Evolutionary conservation across 257 asterid genomes (phyloP), one percentile per base, ranked within the genome.

Genomic region (Scutellaria barbata): DNA sequence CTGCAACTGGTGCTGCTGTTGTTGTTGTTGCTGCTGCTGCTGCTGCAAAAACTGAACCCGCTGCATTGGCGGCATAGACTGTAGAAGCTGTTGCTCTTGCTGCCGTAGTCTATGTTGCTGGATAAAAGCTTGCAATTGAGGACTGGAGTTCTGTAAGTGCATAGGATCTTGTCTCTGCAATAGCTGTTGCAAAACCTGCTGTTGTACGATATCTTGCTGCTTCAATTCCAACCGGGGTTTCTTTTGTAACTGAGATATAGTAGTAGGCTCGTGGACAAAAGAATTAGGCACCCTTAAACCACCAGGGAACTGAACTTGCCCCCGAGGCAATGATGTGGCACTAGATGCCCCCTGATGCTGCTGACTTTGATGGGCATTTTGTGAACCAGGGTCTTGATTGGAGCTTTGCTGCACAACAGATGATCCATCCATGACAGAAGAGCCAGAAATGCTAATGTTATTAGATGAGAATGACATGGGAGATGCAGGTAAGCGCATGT

Each of bases 401-500:
- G 92, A 77, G 83, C 80, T 86, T 73, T 85, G 97, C 50, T 87
- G 97, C 66, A 81, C 85, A 60, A 83, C 84, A 63, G 97, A 81
- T 42, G 98, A 84, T 42, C 94, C 96, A 71, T 94, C 97, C 76
- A 93, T 81, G 63, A 79, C 80, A 50, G 96, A 88, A 43, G 96
- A 89, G 51, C 96, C 96, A 63, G 98, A 90, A 35, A 93, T 83
- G 78, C 96, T 88, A 51, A 87, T 83, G 71, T 89, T 91, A 77
- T 91, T 94, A 48, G 99, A 94, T 58, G 99, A 77, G 85, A 94
- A 94, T 48, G 99, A 91, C 85, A 94, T 79, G 47, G 99, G 99
- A n/a, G 99, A 94, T 12, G 95, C 95, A 52, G 98, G 98, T 83
- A 94, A 81, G 57, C 96, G 85, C 99, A 84, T 86, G 82, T 94